Conservation (phyloP, 306 rosid genomes). For the Urtica urens region DNA sequence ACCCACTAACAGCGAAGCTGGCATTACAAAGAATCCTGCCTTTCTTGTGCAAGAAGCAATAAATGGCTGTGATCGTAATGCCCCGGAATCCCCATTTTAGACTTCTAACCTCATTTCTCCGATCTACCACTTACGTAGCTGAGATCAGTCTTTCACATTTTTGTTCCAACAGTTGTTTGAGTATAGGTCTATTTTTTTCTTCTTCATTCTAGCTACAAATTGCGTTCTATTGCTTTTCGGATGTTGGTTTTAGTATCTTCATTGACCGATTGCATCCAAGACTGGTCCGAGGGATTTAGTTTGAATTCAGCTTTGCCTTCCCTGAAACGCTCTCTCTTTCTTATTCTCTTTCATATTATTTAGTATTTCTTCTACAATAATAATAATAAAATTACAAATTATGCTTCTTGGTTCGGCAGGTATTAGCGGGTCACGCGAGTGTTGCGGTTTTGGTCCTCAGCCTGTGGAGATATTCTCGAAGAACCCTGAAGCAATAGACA, state of each 20-base stretch:
- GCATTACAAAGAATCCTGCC: conserved; percentile 73
- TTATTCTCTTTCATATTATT: background rate
- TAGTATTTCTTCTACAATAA: no score
- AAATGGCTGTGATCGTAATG: conserved; percentile 73
- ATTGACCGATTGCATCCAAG: no score
- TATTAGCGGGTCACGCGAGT: conserved; percentile 54
- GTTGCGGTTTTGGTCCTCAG: conserved; percentile 42
- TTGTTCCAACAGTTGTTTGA: no score
- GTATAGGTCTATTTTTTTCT: no score
- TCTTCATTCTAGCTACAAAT: no score
- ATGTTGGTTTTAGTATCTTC: no score
- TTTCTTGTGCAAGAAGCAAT: conserved; percentile 69
- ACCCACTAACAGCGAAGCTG: conserved; percentile 52
- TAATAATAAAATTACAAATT: no score
- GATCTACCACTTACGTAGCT: conserved; percentile 29
- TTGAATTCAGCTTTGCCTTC: no score
- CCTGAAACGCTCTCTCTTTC: no score
- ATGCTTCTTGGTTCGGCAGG: conserved; percentile 44
- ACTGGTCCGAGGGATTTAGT: no score
- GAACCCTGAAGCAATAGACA: conserved; percentile 31
- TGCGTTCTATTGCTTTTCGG: no score
- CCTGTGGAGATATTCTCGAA: conserved; percentile 63
- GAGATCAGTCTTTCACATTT: conserved; percentile 34
- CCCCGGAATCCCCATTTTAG: conserved; percentile 52
- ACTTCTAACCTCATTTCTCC: conserved; percentile 46